Conservation (phyloP, 2,329 filamentous ascomycete genomes). For the Ophiostoma tasmaniense region DNA sequence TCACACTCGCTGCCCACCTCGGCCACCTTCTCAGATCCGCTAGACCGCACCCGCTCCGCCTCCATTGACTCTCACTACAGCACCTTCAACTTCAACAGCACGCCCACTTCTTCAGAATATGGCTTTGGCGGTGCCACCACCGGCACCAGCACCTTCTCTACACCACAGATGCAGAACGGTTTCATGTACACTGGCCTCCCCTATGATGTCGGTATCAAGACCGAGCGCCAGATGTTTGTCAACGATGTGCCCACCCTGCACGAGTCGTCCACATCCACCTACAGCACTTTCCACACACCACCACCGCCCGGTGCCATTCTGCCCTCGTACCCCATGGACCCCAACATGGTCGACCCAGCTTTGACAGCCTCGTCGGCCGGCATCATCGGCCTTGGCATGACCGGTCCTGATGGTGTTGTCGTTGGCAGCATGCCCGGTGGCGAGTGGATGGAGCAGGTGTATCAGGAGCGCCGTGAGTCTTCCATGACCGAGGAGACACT, state of each 20-base stretch:
- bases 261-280: slow-evolving; percentile 85
- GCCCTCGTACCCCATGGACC: slow-evolving; percentile 43
- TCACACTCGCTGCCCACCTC: slow-evolving; percentile 76
- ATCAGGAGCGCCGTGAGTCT: slow-evolving; percentile 54
- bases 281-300: slow-evolving; percentile 80
- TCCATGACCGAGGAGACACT: slow-evolving; percentile 57
- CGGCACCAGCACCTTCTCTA: slow-evolving; percentile 44
- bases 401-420: neutral
- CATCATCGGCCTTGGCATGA: slow-evolving; percentile 12
- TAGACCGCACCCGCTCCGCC: slow-evolving; percentile 63
- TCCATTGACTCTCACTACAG: slow-evolving; percentile 74
- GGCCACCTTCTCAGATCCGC: slow-evolving; percentile 67
- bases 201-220: slow-evolving; percentile 94
- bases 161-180: slow-evolving; percentile 52
- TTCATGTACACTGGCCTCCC: slow-evolving; percentile 40
- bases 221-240: slow-evolving; percentile 86
- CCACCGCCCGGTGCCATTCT: slow-evolving; percentile 61
- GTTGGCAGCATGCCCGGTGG: slow-evolving; percentile 28
- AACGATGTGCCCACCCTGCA: slow-evolving; percentile 78
- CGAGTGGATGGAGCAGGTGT: slow-evolving; percentile 65
- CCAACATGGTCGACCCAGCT: slow-evolving; percentile 8
- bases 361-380: neutral
- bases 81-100: slow-evolving; percentile 66
- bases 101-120: slow-evolving; percentile 43
- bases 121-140: slow-evolving; percentile 12